These are phyloP conservation scores for Rhododendron ovatum DNA, from an alignment of 148 eudicot genomes.

Conservation along the genomic window DNA sequence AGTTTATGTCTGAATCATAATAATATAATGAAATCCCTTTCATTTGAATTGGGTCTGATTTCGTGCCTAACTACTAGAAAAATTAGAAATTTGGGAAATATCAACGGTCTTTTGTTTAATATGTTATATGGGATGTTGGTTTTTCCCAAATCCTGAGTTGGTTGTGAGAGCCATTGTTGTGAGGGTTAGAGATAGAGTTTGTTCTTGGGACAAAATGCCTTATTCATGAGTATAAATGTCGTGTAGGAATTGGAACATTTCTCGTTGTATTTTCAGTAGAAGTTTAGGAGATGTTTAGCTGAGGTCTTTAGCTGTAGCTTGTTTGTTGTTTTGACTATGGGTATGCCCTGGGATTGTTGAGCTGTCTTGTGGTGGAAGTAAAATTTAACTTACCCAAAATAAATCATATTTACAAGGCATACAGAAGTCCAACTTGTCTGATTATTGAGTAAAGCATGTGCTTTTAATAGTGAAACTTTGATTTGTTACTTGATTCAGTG, in stretches of 20 bases:
- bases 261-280: not conserved
- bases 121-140: not conserved
- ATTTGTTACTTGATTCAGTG: not conserved
- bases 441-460: not conserved
- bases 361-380: not conserved
- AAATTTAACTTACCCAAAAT: not conserved
- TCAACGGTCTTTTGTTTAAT: not conserved
- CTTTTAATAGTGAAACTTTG: not conserved
- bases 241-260: not conserved
- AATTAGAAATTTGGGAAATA: not conserved
- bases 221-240: not conserved
- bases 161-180: not conserved
- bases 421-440: not conserved
- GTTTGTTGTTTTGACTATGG: not conserved
- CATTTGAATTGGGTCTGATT: not conserved
- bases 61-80: not conserved
- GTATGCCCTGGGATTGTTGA: not conserved
- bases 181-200: not conserved
- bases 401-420: not conserved
- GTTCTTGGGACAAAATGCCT: not conserved
- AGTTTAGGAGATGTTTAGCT: not conserved
- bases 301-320: not conserved
- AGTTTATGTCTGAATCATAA: not conserved
- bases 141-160: not conserved
- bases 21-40: not conserved